These are phyloP conservation scores for Fusarium temperatum DNA, from an alignment of 2,329 filamentous ascomycete genomes.

Conservation along the genomic window DNA sequence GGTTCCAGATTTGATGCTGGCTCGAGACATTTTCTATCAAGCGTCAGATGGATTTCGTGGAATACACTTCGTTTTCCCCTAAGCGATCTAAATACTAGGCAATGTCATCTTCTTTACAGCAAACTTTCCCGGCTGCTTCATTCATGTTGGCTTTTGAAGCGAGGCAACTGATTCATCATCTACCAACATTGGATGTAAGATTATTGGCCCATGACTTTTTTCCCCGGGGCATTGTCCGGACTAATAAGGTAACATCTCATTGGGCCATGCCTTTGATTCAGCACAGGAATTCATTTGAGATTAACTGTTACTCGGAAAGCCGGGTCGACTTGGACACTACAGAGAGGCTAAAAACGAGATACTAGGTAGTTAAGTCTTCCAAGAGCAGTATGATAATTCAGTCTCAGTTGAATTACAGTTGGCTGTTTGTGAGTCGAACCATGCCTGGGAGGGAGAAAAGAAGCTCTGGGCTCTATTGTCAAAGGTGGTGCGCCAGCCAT, in stretches of 20 bases:
- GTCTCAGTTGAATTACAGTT: background rate
- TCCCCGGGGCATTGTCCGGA: background rate
- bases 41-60: background rate
- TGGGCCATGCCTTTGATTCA: background rate
- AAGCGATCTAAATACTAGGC: background rate
- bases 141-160: background rate
- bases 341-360: background rate
- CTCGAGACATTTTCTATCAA: background rate
- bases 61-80: background rate
- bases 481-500: background rate
- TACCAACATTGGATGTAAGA: slow-evolving; percentile 22
- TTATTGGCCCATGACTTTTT: slow-evolving; percentile 19
- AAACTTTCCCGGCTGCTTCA: background rate
- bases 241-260: background rate
- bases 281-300: slow-evolving; percentile 12
- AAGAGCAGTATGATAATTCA: background rate
- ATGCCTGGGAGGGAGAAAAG: no score
- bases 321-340: background rate
- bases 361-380: background rate
- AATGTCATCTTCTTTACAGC: background rate
- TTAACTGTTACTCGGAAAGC: background rate
- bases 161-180: background rate
- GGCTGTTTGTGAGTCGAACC: background rate
- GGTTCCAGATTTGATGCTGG: background rate
- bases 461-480: background rate